Conservation (phyloP, 495 filamentous ascomycete genomes). For the Schizothecium vesticola region DNA sequence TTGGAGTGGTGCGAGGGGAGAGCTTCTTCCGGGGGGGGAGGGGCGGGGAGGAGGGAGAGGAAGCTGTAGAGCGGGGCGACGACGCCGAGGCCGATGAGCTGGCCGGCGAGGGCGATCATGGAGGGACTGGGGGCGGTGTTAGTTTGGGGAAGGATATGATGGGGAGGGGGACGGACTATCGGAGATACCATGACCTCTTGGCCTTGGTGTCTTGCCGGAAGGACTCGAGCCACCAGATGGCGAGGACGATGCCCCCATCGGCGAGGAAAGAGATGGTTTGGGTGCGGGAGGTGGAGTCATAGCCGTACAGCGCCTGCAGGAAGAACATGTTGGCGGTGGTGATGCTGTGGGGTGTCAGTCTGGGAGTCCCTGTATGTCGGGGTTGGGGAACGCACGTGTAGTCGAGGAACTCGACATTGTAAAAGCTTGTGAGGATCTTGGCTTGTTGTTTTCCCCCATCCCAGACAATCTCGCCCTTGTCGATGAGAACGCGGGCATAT, state of each 20-base stretch:
- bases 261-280: conserved; percentile 20
- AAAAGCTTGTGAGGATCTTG: background rate
- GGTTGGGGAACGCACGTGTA: conserved; percentile 1
- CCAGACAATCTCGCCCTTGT: conserved; percentile 6
- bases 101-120: conserved; percentile 13
- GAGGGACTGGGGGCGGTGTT: conserved; percentile 12
- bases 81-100: conserved; percentile 20
- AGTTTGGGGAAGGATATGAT: background rate
- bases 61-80: conserved; percentile 18
- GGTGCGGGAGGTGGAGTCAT: conserved; percentile 3
- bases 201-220: conserved; percentile 7
- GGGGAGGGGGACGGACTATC: conserved; percentile 10
- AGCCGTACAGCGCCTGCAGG: conserved; percentile 16
- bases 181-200: conserved; percentile 6
- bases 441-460: background rate
- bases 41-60: conserved; percentile 14
- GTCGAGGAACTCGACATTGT: conserved; percentile 3
- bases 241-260: conserved; percentile 14
- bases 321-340: conserved; percentile 20
- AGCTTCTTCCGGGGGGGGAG: conserved; percentile 2
- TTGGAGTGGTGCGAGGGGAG: conserved; percentile 1
- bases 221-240: conserved; percentile 21
- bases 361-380: background rate
- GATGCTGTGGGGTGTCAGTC: background rate
- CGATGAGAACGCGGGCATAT: background rate